phyloP scores from a whole-genome alignment of 1,139 yeast species.

The Yamadazyma atlantica region DNA sequence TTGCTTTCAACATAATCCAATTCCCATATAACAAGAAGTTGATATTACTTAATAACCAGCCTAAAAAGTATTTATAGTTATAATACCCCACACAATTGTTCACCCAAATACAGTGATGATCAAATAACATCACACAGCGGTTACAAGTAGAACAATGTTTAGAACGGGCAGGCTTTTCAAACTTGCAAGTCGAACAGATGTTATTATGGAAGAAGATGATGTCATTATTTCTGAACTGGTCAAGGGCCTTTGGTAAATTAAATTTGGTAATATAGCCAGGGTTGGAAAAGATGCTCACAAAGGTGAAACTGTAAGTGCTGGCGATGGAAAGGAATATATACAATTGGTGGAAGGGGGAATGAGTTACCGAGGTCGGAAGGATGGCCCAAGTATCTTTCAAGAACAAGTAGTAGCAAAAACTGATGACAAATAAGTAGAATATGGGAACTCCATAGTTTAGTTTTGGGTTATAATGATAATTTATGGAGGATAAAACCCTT shows the following conservation, averaged over 20 bases:
- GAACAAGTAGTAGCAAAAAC: conserved; percentile 36
- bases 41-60: conserved; percentile 57
- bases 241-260: conserved; percentile 18
- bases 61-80: conserved; percentile 71
- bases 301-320: conserved; percentile 34
- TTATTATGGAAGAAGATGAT: conserved; percentile 54
- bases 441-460: conserved; percentile 49
- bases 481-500: conserved; percentile 1
- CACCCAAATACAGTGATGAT: conserved; percentile 96
- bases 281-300: conserved; percentile 37
- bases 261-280: conserved; percentile 48
- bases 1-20: conserved; percentile 32
- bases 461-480: conserved; percentile 7
- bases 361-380: conserved; percentile 16
- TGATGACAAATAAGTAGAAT: conserved; percentile 45
- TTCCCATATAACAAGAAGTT: conserved; percentile 64
- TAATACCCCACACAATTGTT: conserved; percentile 85
- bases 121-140: conserved; percentile 65
- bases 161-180: conserved; percentile 80
- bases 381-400: conserved; percentile 10
- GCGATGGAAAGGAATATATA: conserved; percentile 32
- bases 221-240: conserved; percentile 45
- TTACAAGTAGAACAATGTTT: conserved; percentile 83
- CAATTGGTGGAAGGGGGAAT: conserved; percentile 13
- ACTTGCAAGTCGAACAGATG: conserved; percentile 56